Conservation (phyloP, 192 early-diverging fungal species). For the Linnemannia exigua region DNA sequence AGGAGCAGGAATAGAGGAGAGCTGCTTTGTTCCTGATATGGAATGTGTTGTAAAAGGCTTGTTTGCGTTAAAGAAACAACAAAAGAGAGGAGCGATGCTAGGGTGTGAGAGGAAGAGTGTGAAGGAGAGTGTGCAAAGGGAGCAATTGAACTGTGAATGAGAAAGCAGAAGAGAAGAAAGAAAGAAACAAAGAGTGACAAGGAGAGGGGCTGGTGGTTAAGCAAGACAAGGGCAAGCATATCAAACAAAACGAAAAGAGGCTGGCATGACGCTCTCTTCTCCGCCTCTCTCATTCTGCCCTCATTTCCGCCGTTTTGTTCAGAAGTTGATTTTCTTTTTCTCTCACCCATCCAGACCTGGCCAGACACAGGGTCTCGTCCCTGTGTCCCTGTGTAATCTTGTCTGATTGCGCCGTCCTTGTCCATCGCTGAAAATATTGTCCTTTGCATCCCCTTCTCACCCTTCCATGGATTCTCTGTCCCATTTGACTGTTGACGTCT, state of each 20-base stretch:
- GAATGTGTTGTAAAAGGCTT: too few relatives aligned
- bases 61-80: background rate
- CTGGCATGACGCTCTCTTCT: background rate
- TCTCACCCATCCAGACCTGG: background rate
- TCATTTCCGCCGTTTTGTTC: background rate
- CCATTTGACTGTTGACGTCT: too few relatives aligned
- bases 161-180: background rate
- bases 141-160: background rate
- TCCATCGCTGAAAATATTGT: too few relatives aligned
- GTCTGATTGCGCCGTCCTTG: too few relatives aligned
- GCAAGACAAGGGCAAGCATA: background rate
- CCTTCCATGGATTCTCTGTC: too few relatives aligned
- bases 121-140: background rate
- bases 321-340: background rate
- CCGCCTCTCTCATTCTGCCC: too few relatives aligned
- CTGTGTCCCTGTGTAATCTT: background rate
- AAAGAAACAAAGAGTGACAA: background rate
- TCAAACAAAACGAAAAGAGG: background rate
- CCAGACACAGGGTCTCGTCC: background rate
- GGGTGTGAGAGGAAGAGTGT: background rate
- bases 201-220: background rate
- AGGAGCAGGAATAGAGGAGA: background rate
- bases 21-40: too few relatives aligned
- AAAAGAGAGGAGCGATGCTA: background rate
- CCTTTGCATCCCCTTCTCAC: too few relatives aligned